phyloP scores from a whole-genome alignment of 2,329 filamentous ascomycete species.

The Orbilia oligospora region DNA sequence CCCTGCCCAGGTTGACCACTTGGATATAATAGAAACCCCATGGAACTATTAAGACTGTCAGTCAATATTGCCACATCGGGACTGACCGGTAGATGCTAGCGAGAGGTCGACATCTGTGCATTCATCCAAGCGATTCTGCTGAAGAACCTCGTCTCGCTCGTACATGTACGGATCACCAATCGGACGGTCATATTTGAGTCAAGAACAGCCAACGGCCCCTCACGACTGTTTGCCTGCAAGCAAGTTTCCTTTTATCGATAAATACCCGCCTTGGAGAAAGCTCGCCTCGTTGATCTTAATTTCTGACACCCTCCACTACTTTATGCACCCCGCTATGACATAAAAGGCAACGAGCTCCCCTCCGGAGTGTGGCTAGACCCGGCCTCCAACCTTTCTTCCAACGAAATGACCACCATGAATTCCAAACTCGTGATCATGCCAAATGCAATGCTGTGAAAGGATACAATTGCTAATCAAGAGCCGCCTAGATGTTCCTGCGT shows the following conservation, averaged over 20 bases:
- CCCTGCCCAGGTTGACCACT: conserved; percentile 37
- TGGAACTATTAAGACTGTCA: conserved; percentile 41
- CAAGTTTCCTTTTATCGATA: conserved; percentile 56
- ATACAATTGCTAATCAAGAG: conserved; percentile 25
- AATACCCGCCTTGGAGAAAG: conserved; percentile 56
- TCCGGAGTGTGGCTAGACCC: conserved; percentile 41
- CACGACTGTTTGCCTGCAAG: conserved; percentile 37
- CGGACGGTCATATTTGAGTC: conserved; percentile 32
- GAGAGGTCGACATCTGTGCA: conserved; percentile 17
- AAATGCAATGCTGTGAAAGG: not conserved
- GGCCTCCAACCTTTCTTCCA: conserved; percentile 29
- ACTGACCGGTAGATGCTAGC: conserved; percentile 14
- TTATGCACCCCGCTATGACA: conserved; percentile 59
- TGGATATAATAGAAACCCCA: conserved; percentile 36
- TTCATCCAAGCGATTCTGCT: conserved; percentile 34
- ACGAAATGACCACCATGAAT: conserved; percentile 36
- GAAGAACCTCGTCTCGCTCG: conserved; percentile 28
- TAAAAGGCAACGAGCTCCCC: conserved; percentile 60
- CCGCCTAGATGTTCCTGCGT: conserved; percentile 39
- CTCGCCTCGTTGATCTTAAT: conserved; percentile 50
- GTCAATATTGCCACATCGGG: conserved; percentile 36
- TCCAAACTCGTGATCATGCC: conserved; percentile 43
- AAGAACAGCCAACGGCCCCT: conserved; percentile 22
- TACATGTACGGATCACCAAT: conserved; percentile 34
- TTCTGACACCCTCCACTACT: conserved; percentile 39